Evolutionary conservation across 2,329 filamentous ascomycete genomes (phyloP).

Genomic region (Botryotinia narcissicola): DNA sequence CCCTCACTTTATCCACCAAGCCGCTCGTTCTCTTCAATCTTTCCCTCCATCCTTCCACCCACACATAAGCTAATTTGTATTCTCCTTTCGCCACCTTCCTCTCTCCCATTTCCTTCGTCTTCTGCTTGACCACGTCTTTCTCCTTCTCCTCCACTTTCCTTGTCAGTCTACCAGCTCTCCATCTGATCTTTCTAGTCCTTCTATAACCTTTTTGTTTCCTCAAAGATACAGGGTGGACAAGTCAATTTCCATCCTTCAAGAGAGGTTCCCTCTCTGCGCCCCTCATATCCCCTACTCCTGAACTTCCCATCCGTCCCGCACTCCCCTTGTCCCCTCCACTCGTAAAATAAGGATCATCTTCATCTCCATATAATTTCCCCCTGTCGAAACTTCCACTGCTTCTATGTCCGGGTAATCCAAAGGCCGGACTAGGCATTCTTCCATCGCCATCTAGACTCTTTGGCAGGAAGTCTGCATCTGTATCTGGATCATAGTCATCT

Average conservation of each 20-base stretch:
- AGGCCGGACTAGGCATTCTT: not conserved
- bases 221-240: not conserved
- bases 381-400: slow-evolving; percentile 13
- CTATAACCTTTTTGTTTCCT: not conserved
- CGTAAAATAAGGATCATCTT: not conserved
- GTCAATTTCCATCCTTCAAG: slow-evolving; percentile 8
- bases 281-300: not conserved
- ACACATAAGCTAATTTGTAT: slow-evolving; percentile 26
- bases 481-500: slow-evolving; percentile 17
- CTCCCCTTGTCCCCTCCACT: slow-evolving; percentile 1
- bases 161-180: not conserved
- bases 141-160: not conserved
- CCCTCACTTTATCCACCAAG: slow-evolving; percentile 27
- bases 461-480: slow-evolving; percentile 13
- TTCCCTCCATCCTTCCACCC: slow-evolving; percentile 29
- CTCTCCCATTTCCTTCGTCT: slow-evolving; percentile 5
- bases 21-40: slow-evolving; percentile 27
- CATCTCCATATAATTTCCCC: not conserved
- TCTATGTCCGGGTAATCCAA: not conserved
- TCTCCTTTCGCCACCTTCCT: slow-evolving; percentile 2
- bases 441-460: slow-evolving; percentile 17
- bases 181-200: not conserved
- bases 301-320: not conserved
- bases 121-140: not conserved
- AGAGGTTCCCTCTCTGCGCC: slow-evolving; percentile 9